phyloP scores from a whole-genome alignment of 169 alveolate species.

The Theileria orientalis region DNA sequence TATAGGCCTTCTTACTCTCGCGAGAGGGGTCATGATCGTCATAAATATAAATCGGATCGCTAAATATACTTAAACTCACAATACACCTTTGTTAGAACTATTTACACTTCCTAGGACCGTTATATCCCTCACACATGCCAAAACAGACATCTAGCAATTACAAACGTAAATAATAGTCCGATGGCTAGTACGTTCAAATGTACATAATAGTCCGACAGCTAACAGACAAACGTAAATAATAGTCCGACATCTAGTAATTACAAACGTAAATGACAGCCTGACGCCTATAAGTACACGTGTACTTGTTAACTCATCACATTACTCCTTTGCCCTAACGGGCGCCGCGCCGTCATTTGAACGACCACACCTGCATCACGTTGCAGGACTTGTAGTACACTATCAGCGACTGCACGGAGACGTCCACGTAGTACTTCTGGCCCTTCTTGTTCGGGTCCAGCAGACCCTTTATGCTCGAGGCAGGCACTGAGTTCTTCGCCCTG shows the following conservation, averaged over 20 bases:
- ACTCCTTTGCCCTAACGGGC: too few species aligned
- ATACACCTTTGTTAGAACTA: neutral
- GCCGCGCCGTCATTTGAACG: constrained; percentile 20
- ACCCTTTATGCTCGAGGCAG: constrained; percentile 12
- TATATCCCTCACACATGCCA: too few species aligned
- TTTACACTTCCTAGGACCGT: neutral
- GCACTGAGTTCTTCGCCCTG: neutral
- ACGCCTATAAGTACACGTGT: too few species aligned
- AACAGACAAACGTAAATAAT: too few species aligned
- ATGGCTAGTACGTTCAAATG: too few species aligned
- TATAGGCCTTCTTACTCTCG: constrained; percentile 7
- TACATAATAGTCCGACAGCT: too few species aligned
- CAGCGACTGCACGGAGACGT: constrained; percentile 29
- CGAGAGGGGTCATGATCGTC: constrained; percentile 3
- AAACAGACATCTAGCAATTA: too few species aligned
- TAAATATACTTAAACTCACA: neutral
- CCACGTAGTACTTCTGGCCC: constrained; percentile 26
- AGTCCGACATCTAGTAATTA: too few species aligned
- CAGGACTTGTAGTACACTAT: constrained; percentile 12
- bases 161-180: too few species aligned
- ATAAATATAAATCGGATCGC: constrained; percentile 5
- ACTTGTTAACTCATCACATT: too few species aligned
- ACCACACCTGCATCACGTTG: constrained; percentile 10
- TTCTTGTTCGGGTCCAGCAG: constrained; percentile 22
- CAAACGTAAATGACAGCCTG: too few species aligned